Conservation (phyloP, 2,329 filamentous ascomycete genomes). For the Pseudogymnoascus sp. region DNA sequence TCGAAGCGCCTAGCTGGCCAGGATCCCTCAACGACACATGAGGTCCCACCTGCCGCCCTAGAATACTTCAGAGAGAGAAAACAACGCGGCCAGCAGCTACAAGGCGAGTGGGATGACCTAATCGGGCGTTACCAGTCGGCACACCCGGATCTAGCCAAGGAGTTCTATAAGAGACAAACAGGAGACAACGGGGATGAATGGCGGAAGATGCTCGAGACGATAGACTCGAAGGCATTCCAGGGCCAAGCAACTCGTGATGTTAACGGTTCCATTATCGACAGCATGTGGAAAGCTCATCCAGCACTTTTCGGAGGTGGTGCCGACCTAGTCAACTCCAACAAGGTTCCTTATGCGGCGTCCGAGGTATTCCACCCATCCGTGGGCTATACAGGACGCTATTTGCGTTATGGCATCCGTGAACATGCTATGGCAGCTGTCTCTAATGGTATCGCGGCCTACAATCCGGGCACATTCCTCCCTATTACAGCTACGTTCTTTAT, state of each 20-base stretch:
- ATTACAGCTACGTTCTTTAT: slow-evolving; percentile 39
- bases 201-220: too few relatives aligned
- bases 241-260: slow-evolving; percentile 29
- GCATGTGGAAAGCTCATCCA: slow-evolving; percentile 17
- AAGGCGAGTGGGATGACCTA: too few relatives aligned
- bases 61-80: too few relatives aligned
- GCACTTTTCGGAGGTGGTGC: slow-evolving; percentile 28
- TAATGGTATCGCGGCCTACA: slow-evolving; percentile 36
- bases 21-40: too few relatives aligned
- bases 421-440: slow-evolving; percentile 35
- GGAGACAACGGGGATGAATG: too few relatives aligned
- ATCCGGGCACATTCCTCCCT: slow-evolving; percentile 34
- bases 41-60: too few relatives aligned
- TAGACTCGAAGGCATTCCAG: too few relatives aligned
- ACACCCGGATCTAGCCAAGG: too few relatives aligned
- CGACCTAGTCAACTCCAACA: slow-evolving; percentile 37
- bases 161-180: too few relatives aligned
- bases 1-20: slow-evolving; percentile 13
- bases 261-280: slow-evolving; percentile 27
- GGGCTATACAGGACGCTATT: slow-evolving; percentile 22
- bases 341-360: slow-evolving; percentile 30
- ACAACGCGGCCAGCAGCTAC: too few relatives aligned
- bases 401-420: slow-evolving; percentile 34
- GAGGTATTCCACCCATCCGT: slow-evolving; percentile 37
- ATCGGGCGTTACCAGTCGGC: too few relatives aligned